Base-by-base conservation (phyloP, 1,284 basidiomycete species). In the Dichomitus squalens region DNA sequence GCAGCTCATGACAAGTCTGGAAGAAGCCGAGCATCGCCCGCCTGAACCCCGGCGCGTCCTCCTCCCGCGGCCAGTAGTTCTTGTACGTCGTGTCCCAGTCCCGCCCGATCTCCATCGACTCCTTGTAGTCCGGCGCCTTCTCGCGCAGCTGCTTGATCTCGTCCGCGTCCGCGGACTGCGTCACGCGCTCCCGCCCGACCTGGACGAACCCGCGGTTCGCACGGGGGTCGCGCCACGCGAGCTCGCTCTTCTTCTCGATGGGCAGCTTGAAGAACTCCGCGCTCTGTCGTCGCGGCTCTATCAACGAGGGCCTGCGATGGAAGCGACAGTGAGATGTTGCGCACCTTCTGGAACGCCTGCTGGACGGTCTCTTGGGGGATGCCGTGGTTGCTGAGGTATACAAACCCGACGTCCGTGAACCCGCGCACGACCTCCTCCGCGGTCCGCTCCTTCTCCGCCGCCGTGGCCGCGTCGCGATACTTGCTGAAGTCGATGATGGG, bases 81-180 rank as follows among this genome's bases (percentile, higher is more conserved):
- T 81, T 85, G 86, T 84, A 90, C 33, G 72, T 78, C 29, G 80
- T 76, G 64, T 90, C 90, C 84, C 86, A 89, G 60, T 93, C 90
- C 27, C 87, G 79, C 20, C 92, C 91, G 53, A 94, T 93, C 71
- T 95, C 92, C 84, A 94, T 92, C 14, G 83, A 79, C 71, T 94
- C 92, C 71, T 94, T 93, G 72, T 75, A 86, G 68, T 93, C 90
- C 0, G 92, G 92, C 0, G 91, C 84, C 61, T 83, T 84, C 52
- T 76, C 76, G 23, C 92, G 86, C 18, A 94, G 75, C 33, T 79
- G 72, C 36, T 86, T 87, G 63, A 95, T 93, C 72, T 93, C 91
- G n/a, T 77, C 73, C 5, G 83, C 78, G 71, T 91, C 83, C 27
- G 79, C 77, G 40, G 86, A 86, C 62, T 91, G 88, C 0, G 90